Evolutionary conservation across 345 rosid species (phyloP).

Genomic region (Alliaria petiolata): DNA sequence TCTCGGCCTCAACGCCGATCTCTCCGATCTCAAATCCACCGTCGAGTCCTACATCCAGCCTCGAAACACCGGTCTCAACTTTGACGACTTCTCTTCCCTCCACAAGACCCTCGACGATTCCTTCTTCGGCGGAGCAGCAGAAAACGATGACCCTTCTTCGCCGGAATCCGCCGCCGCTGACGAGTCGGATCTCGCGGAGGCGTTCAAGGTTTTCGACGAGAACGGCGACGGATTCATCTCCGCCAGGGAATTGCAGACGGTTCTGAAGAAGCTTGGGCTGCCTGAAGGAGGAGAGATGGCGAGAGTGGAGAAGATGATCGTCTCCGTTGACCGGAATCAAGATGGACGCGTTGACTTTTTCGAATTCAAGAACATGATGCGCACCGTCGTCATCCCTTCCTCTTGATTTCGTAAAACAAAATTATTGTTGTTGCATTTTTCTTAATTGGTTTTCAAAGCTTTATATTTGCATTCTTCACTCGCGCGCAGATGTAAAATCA

Average conservation of each 20-base stretch:
- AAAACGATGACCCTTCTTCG: not conserved
- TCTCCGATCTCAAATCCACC: slow-evolving; percentile 55
- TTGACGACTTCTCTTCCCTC: slow-evolving; percentile 58
- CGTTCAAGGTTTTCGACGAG: slow-evolving; percentile 92
- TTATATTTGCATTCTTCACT: not conserved
- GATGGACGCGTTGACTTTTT: slow-evolving; percentile 89
- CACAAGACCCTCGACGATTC: slow-evolving; percentile 58
- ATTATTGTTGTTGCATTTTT: not conserved
- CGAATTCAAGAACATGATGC: slow-evolving; percentile 95
- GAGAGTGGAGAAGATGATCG: slow-evolving; percentile 76
- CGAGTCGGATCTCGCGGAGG: slow-evolving; percentile 77
- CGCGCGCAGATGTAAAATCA: not conserved
- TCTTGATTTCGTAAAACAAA: slow-evolving; percentile 8
- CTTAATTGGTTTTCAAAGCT: not conserved
- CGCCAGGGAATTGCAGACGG: slow-evolving; percentile 68
- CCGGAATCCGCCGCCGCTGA: slow-evolving; percentile 16
- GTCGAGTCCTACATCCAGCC: slow-evolving; percentile 50
- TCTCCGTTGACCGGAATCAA: slow-evolving; percentile 67
- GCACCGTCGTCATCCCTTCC: slow-evolving; percentile 41
- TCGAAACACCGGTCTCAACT: slow-evolving; percentile 50
- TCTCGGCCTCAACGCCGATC: slow-evolving; percentile 63
- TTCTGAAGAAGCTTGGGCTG: slow-evolving; percentile 66
- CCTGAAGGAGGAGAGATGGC: slow-evolving; percentile 66
- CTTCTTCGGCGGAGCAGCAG: slow-evolving; percentile 34
- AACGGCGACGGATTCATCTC: slow-evolving; percentile 91